Evolutionary conservation across 352 stramenopile genomes (phyloP).

Genomic region (Globisporangium lucens): DNA sequence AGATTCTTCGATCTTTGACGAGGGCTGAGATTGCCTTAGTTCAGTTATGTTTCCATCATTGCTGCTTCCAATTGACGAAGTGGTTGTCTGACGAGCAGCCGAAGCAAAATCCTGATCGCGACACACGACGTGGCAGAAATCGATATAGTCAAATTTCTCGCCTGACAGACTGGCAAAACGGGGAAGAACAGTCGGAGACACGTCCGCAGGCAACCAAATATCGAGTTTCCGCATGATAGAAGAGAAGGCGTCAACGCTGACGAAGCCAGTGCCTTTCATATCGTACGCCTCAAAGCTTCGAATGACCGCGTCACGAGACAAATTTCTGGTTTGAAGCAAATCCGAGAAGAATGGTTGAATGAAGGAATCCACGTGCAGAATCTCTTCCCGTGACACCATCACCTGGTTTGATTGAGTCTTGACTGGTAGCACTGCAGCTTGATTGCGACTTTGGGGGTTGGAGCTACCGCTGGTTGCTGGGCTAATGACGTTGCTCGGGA

Average conservation of each 20-base stretch:
- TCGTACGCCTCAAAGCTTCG: constrained; percentile 61
- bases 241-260: constrained; percentile 57
- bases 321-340: constrained; percentile 36
- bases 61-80: neutral
- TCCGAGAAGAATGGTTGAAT: constrained; percentile 49
- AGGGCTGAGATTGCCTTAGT: neutral
- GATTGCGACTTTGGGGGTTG: neutral
- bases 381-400: constrained; percentile 35
- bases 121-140: constrained; percentile 50
- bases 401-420: neutral
- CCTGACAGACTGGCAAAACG: constrained; percentile 44
- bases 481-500: neutral
- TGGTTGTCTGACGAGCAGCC: constrained; percentile 3
- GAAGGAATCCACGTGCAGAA: constrained; percentile 39
- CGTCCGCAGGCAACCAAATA: constrained; percentile 42
- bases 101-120: constrained; percentile 10
- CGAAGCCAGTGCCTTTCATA: constrained; percentile 50
- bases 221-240: constrained; percentile 64
- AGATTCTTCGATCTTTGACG: constrained; percentile 5
- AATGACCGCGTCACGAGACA: constrained; percentile 27
- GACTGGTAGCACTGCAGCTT: neutral
- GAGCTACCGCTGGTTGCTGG: neutral
- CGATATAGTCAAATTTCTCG: constrained; percentile 70
- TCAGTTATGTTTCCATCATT: neutral
- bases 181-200: constrained; percentile 37